Evolutionary conservation across 2,329 filamentous ascomycete genomes (phyloP).

Genomic region (Pseudogymnoascus sp.): DNA sequence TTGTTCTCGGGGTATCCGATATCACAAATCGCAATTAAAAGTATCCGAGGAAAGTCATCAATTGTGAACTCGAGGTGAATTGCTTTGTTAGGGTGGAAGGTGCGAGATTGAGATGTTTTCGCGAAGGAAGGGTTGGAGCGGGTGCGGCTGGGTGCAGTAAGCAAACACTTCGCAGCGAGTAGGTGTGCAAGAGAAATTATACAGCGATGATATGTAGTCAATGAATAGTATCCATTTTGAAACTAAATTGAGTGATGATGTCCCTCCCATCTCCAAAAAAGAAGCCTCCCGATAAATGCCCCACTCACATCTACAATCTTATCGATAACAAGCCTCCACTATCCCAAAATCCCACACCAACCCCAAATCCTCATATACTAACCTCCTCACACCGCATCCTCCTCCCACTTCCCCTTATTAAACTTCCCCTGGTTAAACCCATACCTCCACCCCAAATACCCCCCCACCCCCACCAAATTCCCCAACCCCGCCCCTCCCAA

Average conservation of each 20-base stretch:
- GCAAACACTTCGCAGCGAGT: too few species aligned
- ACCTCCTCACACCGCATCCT: neutral
- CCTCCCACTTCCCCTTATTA: neutral
- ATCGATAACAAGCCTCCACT: neutral
- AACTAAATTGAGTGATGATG: neutral
- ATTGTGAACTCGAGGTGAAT: too few species aligned
- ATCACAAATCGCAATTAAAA: too few species aligned
- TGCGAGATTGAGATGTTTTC: too few species aligned
- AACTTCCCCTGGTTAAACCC: conserved; percentile 38
- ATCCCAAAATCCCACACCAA: too few species aligned
- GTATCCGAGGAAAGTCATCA: too few species aligned
- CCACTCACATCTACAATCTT: neutral
- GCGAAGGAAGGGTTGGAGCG: too few species aligned
- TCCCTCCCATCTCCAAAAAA: neutral
- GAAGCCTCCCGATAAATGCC: neutral
- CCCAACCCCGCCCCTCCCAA: conserved; percentile 40
- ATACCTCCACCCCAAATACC: conserved; percentile 42
- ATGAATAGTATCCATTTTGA: conserved; percentile 16
- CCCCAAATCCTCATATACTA: neutral
- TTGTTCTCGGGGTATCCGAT: too few species aligned
- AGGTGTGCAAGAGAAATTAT: too few species aligned
- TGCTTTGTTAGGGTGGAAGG: too few species aligned
- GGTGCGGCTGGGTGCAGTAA: too few species aligned
- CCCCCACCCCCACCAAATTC: conserved; percentile 39
- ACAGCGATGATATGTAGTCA: too few species aligned